Base-by-base conservation (phyloP, 1,284 basidiomycete species). In the Laetiporus sulphureus region DNA sequence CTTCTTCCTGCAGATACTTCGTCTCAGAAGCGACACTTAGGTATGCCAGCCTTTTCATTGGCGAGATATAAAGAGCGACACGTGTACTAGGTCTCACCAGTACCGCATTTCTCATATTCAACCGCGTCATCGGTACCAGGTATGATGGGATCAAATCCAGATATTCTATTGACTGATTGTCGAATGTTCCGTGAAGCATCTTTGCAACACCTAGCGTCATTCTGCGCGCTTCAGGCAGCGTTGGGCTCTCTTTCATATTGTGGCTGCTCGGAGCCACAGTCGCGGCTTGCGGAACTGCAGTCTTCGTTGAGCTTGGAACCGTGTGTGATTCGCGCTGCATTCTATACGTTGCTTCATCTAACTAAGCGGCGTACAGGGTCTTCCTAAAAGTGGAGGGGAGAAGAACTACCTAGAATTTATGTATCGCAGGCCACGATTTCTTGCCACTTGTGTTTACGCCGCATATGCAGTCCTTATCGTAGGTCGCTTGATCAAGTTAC, bases 101-200 rank as follows among this genome's bases (percentile, higher is more conserved):
- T 43, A 77, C 81, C 1, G 60, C 78, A 6, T 80, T 81, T 49
- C 68, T 89, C 19, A 80, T 88, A 29, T 83, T 85, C 60, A 89
- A 89, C 53, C 73, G 83, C 15, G 71, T 86, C 16, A 79, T 88
- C 27, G 84, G 85, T n/a, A 79, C 83, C 13, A 84, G 84, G 79
- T 82, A 50, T 25, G 24, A 65, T 56, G 24, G 25, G 32, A 21
- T 48, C 6, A 12, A 5, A 12, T 30, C 29, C 31, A 18, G 24
- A 65, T 56, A 19, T 24, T 42, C 29, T 22, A 11, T 23, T 35
- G 32, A 27, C 5, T 13, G 31, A 11, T 30, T 34, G 20, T 24
- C 13, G 5, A 12, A 15, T 24, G 22, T 15, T n/a, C 29, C 19
- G 12, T 38, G 19, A 45, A 84, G 84, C n/a, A 82, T 87, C 30